Evolutionary conservation across 768 basidiomycete species (phyloP), one percentile per base, ranked within the genome.

Genomic region (Kockovaella imperatae): DNA sequence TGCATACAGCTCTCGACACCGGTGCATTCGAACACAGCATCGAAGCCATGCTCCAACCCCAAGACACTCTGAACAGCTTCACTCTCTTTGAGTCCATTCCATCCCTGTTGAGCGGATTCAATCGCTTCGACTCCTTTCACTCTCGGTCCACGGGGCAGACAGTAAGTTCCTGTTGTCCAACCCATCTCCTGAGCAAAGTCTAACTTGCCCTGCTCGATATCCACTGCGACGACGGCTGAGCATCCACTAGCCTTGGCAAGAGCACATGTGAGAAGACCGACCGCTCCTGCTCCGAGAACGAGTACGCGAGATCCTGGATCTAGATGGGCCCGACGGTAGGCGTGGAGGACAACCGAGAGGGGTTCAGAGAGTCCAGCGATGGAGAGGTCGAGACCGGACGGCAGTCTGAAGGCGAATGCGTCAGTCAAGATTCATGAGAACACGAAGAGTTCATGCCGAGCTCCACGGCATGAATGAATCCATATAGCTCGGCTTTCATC

Each of bases 11-110:
- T 77, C 70, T 93, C 89, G 2, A 87, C 88, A 53, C 91, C 91
- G 11, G 89, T 90, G 73, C 91, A 97, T 71, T 97, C 91, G 63
- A 91, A 86, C 41, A 96, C 83, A 64, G 86, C 76, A 69, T 95
- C 89, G 72, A 88, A 93, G 25, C 93, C 93, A 23, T 87, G 82
- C 15, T 53, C 62, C 34, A 68, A 40, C 3, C 56, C 57, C 29
- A 66, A 54, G n/a, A 82, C 81, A 5, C 75, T 42, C 76, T 75
- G 43, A 80, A 78, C 63, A 75, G 77, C 53, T 81, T 82, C 34
- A 80, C 79, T 47, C 72, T 62, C 53, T 49, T 64, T 61, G 35
- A 72, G 45, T 3, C 53, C 56, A 34, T 64, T 61, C 71, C 71
- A 72, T 20, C 49, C 52, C 25, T 51, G 39, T 40, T 67, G 56